phyloP scores from a whole-genome alignment of 345 rosid species.

The Garcia nutans region DNA sequence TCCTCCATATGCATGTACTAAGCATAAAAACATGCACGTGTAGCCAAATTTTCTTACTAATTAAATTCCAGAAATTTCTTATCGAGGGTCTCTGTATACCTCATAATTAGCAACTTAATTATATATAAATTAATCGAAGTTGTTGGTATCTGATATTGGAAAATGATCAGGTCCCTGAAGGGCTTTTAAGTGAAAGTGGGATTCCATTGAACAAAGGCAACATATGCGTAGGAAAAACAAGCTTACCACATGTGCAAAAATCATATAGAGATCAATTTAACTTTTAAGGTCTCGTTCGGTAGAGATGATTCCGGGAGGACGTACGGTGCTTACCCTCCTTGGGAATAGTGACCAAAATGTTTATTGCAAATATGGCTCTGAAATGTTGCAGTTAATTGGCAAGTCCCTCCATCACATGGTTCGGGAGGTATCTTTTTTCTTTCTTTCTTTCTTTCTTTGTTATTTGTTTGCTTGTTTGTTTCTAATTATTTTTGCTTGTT shows the following conservation, averaged over 20 bases:
- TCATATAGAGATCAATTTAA: conserved; percentile 27
- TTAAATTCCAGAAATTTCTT: too few relatives aligned
- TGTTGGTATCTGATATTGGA: too few relatives aligned
- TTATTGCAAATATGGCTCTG: not conserved
- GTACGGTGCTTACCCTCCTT: conserved; percentile 11
- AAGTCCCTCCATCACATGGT: not conserved
- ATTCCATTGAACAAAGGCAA: conserved; percentile 28
- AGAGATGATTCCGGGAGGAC: conserved; percentile 26
- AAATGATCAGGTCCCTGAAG: conserved; percentile 18
- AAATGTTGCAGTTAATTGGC: not conserved
- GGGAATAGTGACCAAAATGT: not conserved
- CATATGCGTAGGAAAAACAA: conserved; percentile 20
- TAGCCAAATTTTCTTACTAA: too few relatives aligned
- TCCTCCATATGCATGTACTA: too few relatives aligned
- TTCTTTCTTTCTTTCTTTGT: too few relatives aligned
- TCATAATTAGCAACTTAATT: too few relatives aligned
- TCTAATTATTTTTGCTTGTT: too few relatives aligned
- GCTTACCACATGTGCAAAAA: conserved; percentile 21
- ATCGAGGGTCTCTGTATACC: too few relatives aligned
- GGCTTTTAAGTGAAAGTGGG: conserved; percentile 17
- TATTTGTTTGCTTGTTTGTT: too few relatives aligned
- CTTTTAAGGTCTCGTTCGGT: conserved; percentile 22
- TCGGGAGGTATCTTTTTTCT: not conserved
- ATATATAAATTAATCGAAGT: too few relatives aligned
- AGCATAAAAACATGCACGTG: too few relatives aligned